Evolutionary conservation across 306 rosid species (phyloP).

Genomic region (Chamaecrista fasciculata): DNA sequence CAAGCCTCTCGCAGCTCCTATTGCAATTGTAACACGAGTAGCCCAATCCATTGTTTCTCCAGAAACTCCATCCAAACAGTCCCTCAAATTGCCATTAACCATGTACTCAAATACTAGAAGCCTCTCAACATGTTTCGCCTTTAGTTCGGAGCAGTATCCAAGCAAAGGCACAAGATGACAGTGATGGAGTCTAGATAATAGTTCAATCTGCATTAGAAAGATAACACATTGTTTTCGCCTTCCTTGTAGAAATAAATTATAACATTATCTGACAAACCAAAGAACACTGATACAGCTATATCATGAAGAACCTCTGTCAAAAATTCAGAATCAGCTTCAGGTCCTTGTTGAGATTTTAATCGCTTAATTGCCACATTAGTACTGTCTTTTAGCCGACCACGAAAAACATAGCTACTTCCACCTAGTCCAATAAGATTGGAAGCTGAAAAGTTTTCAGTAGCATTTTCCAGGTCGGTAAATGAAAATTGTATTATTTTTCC

Average conservation of each 20-base stretch:
- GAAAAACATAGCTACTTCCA: slow-evolving; percentile 92
- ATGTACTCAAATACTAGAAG: slow-evolving; percentile 80
- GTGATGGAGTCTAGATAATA: slow-evolving; percentile 88
- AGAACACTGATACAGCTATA: slow-evolving; percentile 29
- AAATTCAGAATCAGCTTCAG: slow-evolving; percentile 70
- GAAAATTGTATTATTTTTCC: slow-evolving; percentile 75
- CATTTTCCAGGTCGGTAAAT: slow-evolving; percentile 76
- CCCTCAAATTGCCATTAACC: slow-evolving; percentile 87
- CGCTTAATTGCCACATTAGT: slow-evolving; percentile 82
- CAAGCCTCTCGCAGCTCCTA: slow-evolving; percentile 96
- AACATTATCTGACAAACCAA: slow-evolving; percentile 8
- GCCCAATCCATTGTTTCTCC: slow-evolving; percentile 71
- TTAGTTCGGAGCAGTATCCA: slow-evolving; percentile 85
- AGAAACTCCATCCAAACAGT: slow-evolving; percentile 69
- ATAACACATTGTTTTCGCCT: slow-evolving; percentile 6
- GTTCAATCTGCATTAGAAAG: slow-evolving; percentile 86
- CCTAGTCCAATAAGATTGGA: slow-evolving; percentile 89
- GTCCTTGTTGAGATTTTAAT: slow-evolving; percentile 65
- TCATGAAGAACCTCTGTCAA: slow-evolving; percentile 68
- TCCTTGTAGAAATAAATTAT: background rate
- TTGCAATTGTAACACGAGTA: slow-evolving; percentile 77
- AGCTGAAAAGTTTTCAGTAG: slow-evolving; percentile 71
- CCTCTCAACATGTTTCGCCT: slow-evolving; percentile 79
- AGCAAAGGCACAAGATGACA: slow-evolving; percentile 92
- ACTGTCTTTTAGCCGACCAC: slow-evolving; percentile 70